phyloP scores from a whole-genome alignment of 148 eudicot genomes.

The Persicaria tinctoria region DNA sequence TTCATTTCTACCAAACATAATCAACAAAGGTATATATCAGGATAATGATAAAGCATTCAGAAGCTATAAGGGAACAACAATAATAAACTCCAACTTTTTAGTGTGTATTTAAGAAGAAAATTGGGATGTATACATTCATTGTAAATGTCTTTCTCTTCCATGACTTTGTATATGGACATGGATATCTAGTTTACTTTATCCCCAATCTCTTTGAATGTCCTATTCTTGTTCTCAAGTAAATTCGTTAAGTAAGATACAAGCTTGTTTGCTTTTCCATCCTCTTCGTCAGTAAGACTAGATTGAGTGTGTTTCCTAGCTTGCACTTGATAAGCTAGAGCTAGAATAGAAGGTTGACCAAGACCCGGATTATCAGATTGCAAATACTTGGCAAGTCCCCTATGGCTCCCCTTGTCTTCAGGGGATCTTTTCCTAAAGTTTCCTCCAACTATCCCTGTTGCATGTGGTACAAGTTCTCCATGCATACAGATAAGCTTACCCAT shows the following conservation, averaged over 20 bases:
- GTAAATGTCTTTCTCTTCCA: slow-evolving; percentile 71
- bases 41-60: background rate
- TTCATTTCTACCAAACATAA: slow-evolving; percentile 48
- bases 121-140: slow-evolving; percentile 47
- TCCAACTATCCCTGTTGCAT: slow-evolving; percentile 80
- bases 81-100: background rate
- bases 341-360: background rate
- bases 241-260: slow-evolving; percentile 63
- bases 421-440: no score
- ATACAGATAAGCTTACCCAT: slow-evolving; percentile 56
- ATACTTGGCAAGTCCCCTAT: no score
- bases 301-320: slow-evolving; percentile 38
- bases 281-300: slow-evolving; percentile 64
- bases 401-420: no score
- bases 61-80: background rate
- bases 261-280: slow-evolving; percentile 45
- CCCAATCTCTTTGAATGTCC: slow-evolving; percentile 50
- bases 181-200: slow-evolving; percentile 45
- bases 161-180: slow-evolving; percentile 34
- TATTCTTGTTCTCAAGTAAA: slow-evolving; percentile 57
- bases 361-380: slow-evolving; percentile 35
- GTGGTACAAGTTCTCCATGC: slow-evolving; percentile 69
- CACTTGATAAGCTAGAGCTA: slow-evolving; percentile 8
- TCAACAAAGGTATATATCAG: background rate
- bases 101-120: background rate